Percentiles rank a stretch among this genome's conserved stretches.
These are phyloP conservation scores for Sclerotinia spermophila DNA, from an alignment of 2,329 filamentous ascomycete genomes.

Conservation along the genomic window DNA sequence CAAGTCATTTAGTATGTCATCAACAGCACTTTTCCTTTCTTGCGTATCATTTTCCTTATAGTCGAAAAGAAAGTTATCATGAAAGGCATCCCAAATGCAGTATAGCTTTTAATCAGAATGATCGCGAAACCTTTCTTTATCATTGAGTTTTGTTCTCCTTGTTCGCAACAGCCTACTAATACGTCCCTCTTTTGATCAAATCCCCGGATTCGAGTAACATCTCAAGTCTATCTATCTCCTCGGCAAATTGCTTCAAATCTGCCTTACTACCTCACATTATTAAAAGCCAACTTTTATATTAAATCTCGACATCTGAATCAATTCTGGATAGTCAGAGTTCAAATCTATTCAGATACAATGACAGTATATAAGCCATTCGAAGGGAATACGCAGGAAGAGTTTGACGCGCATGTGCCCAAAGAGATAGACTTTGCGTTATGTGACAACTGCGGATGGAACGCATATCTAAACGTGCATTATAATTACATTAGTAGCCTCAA, in stretches of 20 bases:
- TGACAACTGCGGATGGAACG: neutral
- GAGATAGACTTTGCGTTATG: neutral
- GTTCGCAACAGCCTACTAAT: neutral
- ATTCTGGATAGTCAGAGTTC: neutral
- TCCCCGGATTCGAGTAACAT: neutral
- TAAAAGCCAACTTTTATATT: no score
- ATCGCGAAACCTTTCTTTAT: neutral
- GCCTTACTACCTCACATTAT: no score
- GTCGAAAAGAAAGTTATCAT: neutral
- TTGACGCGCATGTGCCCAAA: neutral
- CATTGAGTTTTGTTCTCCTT: neutral
- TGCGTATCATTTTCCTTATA: neutral
- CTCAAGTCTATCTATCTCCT: neutral
- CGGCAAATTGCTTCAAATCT: no score
- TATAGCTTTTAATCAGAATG: neutral
- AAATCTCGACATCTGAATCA: neutral
- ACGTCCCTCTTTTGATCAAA: neutral
- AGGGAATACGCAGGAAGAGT: neutral
- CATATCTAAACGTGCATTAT: rapidly evolving
- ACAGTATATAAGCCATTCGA: neutral
- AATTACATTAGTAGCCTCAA: neutral
- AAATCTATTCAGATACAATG: neutral
- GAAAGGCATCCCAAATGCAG: neutral
- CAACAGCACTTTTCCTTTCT: neutral
- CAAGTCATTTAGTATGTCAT: neutral